Conservation (phyloP, 2,329 filamentous ascomycete genomes). For the Aspergillus hiratsukae region DNA sequence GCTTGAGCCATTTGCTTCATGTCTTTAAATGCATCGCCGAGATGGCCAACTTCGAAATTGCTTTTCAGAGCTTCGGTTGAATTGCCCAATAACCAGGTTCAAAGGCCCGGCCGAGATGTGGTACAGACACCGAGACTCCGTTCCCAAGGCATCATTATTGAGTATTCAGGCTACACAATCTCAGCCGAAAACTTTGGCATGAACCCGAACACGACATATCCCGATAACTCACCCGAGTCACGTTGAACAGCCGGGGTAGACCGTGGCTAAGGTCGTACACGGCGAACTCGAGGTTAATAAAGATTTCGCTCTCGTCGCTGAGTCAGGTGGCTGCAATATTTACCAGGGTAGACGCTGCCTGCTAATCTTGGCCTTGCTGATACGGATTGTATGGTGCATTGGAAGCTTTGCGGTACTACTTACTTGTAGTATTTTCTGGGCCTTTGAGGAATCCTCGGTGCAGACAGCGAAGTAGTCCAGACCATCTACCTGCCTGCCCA, state of each 20-base stretch:
- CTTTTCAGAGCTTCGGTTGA: too few species aligned
- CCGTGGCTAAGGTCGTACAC: background rate
- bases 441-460: slow-evolving; percentile 30
- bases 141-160: background rate
- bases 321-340: background rate
- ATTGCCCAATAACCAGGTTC: background rate
- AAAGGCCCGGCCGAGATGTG: background rate
- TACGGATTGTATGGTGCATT: background rate
- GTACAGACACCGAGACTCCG: background rate
- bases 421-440: background rate
- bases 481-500: slow-evolving; percentile 51
- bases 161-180: background rate
- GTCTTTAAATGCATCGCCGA: background rate
- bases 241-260: background rate
- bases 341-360: background rate
- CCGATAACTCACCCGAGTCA: background rate
- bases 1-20: background rate
- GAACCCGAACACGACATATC: background rate
- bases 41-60: background rate
- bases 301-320: background rate
- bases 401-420: background rate
- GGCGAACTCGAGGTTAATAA: background rate
- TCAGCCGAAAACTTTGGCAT: background rate
- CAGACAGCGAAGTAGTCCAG: slow-evolving; percentile 44
- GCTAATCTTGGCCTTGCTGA: background rate